Percentiles rank a stretch among this genome's conserved stretches.
Conservation (phyloP, 495 filamentous ascomycete species). For the Penicillium cosmopolitanum region DNA sequence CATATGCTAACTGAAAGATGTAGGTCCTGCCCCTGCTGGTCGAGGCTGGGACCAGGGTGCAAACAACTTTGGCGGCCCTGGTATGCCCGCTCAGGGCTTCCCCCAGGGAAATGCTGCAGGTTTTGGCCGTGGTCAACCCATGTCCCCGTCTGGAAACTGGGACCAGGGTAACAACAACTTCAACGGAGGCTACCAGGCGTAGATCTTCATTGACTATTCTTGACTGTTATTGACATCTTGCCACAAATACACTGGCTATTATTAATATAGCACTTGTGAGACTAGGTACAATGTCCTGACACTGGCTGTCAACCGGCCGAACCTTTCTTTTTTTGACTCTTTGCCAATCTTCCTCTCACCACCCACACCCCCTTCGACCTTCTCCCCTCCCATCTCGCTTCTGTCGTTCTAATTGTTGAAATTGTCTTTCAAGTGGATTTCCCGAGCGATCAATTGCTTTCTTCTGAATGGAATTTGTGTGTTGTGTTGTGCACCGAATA, state of each 20-base stretch:
- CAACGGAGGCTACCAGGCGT: conserved; percentile 59
- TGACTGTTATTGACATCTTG: conserved; percentile 7
- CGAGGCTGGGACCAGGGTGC: conserved; percentile 67
- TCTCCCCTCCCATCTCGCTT: conserved; percentile 2
- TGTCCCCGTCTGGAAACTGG: conserved; percentile 71
- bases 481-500: conserved; percentile 54
- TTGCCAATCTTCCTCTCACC: conserved; percentile 16
- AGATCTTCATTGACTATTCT: conserved; percentile 19
- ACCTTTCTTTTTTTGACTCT: conserved; percentile 15
- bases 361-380: conserved; percentile 17
- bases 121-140: conserved; percentile 80
- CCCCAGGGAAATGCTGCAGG: conserved; percentile 71
- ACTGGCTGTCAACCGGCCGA: conserved; percentile 20
- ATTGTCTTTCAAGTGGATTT: conserved; percentile 45
- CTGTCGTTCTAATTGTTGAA: conserved; percentile 23
- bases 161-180: conserved; percentile 61
- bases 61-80: conserved; percentile 59
- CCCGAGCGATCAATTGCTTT: conserved; percentile 47
- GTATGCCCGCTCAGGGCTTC: conserved; percentile 61
- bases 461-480: conserved; percentile 53
- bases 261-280: conserved; percentile 1
- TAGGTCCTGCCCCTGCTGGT: conserved; percentile 62
- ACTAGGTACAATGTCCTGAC: conserved; percentile 6
- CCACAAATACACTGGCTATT: background rate
- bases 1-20: background rate